Evolutionary conservation across 331 rosid genomes (phyloP).

Genomic region (Pyrus hybrid): DNA sequence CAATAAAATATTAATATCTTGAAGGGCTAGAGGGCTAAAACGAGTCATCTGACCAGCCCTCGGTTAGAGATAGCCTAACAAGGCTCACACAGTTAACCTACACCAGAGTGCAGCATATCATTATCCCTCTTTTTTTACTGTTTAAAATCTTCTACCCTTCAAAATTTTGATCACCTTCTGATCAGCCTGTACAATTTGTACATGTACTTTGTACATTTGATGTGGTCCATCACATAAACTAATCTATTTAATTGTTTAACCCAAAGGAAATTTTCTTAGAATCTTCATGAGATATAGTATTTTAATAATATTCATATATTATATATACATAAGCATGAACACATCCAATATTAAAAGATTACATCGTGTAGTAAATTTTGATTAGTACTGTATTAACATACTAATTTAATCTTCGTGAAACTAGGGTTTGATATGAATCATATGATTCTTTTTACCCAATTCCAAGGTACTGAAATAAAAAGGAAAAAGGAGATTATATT

Average conservation of each 20-base stretch:
- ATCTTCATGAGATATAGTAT: constrained; percentile 18
- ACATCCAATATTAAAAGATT: background rate
- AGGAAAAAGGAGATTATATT: too few relatives aligned
- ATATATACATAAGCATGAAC: background rate
- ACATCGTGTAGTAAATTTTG: background rate
- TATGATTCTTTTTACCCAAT: background rate
- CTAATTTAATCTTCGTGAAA: constrained; percentile 18
- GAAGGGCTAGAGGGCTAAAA: too few relatives aligned
- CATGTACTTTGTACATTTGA: background rate
- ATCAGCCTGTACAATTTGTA: background rate
- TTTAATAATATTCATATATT: background rate
- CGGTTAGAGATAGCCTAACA: too few relatives aligned
- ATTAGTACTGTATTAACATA: too few relatives aligned
- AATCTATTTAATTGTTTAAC: background rate
- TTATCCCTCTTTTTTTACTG: background rate
- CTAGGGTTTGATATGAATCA: background rate
- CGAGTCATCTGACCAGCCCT: too few relatives aligned
- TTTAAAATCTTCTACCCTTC: background rate
- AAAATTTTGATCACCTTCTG: background rate
- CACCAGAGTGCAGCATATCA: background rate
- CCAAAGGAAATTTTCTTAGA: constrained; percentile 28
- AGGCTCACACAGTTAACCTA: background rate
- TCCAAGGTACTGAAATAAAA: background rate
- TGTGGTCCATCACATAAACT: background rate
- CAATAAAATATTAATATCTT: too few relatives aligned